Base-by-base conservation (phyloP, 1,139 yeast genomes). In the Suhomyces chickasaworum region DNA sequence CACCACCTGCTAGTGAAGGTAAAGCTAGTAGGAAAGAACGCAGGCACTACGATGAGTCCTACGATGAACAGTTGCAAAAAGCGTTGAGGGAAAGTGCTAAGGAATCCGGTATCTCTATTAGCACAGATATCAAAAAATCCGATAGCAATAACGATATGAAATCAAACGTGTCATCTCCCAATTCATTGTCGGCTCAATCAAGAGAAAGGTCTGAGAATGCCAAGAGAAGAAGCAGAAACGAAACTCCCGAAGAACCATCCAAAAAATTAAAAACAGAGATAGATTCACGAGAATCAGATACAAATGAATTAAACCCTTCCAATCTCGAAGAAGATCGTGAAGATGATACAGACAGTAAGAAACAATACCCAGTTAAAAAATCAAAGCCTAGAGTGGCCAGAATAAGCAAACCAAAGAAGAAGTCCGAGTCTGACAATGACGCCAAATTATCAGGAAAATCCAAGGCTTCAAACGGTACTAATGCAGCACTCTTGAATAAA, bases 41-140 rank as follows among this genome's bases (percentile, higher is more conserved):
- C 39, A 55, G 73, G 37, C 69, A 63, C 44, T 62, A 59, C 38
- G 84, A 80, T 49, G 83, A 83, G 22, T 80, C 76, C 21, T 85
- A 83, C 57, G 89, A 85, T 56, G 84, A 79, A 53, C 84, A 83
- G 58, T 69, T 86, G 46, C 84, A 83, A 50, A 76, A 84, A 47
- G 91, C 89, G 0, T 69, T 86, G 37, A 81, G 86, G 55, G 91
- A 85, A 61, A 81, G 88, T 53, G 88, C 85, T 10, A 77, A 79
- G 52, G 78, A 72, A 50, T 61, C 62, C 20, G 66, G 65, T 4
- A 47, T 59, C 29, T 45, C 41, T 27, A 39, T 49, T 37, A 49
- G 49, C 30, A 50, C 52, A 5, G 51, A 48, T 13, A 51, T 52
- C 17, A 59, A 50, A 37, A 41, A 51, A 40, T 44, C 60, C 48